Base-by-base conservation (phyloP, 2,329 filamentous ascomycete species). In the Ilyonectria sp. region DNA sequence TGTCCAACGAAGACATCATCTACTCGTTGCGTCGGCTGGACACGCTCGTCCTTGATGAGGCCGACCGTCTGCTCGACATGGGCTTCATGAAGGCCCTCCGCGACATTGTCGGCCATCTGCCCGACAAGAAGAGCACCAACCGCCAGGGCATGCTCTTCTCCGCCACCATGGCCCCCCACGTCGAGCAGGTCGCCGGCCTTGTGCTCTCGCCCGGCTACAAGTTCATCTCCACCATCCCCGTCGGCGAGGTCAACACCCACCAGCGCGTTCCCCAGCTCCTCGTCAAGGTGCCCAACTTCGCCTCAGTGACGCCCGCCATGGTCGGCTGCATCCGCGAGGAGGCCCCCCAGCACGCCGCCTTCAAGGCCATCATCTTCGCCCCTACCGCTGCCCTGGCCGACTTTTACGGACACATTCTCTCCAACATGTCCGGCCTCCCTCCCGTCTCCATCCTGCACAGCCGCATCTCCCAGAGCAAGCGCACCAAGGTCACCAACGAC, bases 301-400 rank as follows among this genome's bases (percentile, higher is more conserved):
- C 93, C 49, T 90, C 94, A 70, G 85, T 95, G 78, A 86, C 81
- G 63, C 85, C 83, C 74, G 89, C 79, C 57, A 85, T 92, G 72
- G 85, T 91, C 61, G 87, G 88, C 40, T 86, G 89, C 65, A 82
- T 91, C 19, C 80, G 82, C 3, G 78, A 83, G 63, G 86, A 89
- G 69, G 77, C 79, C 10, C 74, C 78, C 4, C 76, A 78, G 55
- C 74, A 78, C 11, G 79, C 82, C 6, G 85, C 86, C 1, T 95
- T 97, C 88, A 97, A 97, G 82, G 93, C 93, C 33, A 94, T 97
- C 72, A 83, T 95, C 40, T 97, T 95, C 81, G 92, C 92, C 71
- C 91, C 91, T 60, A 89, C 88, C 0, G 87, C 87, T 3, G 83
- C 82, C 2, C 81, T 84, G 1, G 86, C 86, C 5, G 85, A 84